Evolutionary conservation across 805 yeast genomes (phyloP).

Genomic region (Ascoidea asiatica): DNA sequence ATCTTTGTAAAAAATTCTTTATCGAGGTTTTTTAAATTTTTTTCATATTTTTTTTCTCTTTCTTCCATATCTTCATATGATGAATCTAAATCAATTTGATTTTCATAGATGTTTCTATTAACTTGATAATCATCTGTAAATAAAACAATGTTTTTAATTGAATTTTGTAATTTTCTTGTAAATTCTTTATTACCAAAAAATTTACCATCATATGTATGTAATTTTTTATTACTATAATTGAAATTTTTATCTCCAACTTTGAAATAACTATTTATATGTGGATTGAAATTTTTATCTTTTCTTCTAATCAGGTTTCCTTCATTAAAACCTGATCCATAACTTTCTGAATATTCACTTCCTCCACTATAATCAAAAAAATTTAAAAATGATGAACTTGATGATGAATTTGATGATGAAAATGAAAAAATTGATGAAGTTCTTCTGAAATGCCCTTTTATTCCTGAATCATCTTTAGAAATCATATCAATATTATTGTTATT

Average conservation of each 20-base stretch:
- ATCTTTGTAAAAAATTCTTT: too few relatives aligned
- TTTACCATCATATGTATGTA: neutral
- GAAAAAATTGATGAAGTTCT: neutral
- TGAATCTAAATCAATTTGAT: slow-evolving; percentile 13
- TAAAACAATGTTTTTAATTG: neutral
- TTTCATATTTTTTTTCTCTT: too few relatives aligned
- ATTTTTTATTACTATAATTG: too few relatives aligned
- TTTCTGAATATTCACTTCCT: neutral
- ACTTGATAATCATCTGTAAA: neutral
- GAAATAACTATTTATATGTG: neutral
- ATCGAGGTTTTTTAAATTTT: too few relatives aligned
- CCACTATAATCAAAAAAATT: neutral
- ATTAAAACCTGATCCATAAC: neutral
- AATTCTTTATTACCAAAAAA: neutral
- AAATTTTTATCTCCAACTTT: neutral
- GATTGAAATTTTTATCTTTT: neutral
- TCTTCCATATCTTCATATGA: too few relatives aligned
- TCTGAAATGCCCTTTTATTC: neutral
- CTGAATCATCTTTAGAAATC: neutral
- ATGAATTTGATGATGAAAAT: neutral
- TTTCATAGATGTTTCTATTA: neutral
- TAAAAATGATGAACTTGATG: neutral
- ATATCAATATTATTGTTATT: neutral
- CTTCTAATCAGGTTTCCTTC: too few relatives aligned
- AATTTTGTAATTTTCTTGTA: neutral